Conservation (phyloP, 2,329 filamentous ascomycete species). For the Fusarium domesticum region DNA sequence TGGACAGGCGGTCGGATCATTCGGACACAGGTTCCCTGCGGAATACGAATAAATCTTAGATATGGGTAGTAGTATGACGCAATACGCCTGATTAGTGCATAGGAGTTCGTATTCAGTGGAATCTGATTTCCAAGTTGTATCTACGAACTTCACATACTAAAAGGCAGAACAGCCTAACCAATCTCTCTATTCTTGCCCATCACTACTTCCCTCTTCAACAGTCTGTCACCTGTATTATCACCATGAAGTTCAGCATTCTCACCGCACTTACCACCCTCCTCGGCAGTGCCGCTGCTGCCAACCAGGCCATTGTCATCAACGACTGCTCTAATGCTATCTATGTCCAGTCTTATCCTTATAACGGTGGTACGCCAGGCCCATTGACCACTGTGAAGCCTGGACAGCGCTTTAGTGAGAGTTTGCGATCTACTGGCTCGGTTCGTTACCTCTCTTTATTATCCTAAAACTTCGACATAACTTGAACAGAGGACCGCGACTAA, state of each 20-base stretch:
- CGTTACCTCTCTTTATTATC: not conserved
- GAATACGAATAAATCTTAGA: conserved; percentile 5
- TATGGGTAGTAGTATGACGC: conserved; percentile 8
- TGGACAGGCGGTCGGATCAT: not conserved
- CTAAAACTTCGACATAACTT: not conserved
- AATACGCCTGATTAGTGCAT: conserved; percentile 1
- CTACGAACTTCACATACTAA: conserved; percentile 4
- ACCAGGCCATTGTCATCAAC: conserved; percentile 38
- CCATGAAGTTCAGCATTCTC: conserved; percentile 31
- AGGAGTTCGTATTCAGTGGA: conserved; percentile 5
- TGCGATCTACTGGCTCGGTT: conserved; percentile 37
- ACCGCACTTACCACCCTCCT: conserved; percentile 32
- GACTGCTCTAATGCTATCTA: conserved; percentile 34
- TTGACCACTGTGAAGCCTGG: conserved; percentile 34
- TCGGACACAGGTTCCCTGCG: not conserved
- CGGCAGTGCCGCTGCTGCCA: conserved; percentile 32
- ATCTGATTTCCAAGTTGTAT: not conserved
- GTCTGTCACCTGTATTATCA: conserved; percentile 8
- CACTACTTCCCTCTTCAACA: conserved; percentile 3
- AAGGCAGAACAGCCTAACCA: conserved; percentile 2
- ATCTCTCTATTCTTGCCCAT: not conserved
- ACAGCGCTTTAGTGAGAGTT: conserved; percentile 36
- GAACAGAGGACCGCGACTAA: not conserved
- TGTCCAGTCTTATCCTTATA: conserved; percentile 38
- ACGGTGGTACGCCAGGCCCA: conserved; percentile 31